Percentiles rank a stretch among this genome's conserved stretches.
phyloP scores from a whole-genome alignment of 78 protist genomes.

The Tieghemostelium lacteum region DNA sequence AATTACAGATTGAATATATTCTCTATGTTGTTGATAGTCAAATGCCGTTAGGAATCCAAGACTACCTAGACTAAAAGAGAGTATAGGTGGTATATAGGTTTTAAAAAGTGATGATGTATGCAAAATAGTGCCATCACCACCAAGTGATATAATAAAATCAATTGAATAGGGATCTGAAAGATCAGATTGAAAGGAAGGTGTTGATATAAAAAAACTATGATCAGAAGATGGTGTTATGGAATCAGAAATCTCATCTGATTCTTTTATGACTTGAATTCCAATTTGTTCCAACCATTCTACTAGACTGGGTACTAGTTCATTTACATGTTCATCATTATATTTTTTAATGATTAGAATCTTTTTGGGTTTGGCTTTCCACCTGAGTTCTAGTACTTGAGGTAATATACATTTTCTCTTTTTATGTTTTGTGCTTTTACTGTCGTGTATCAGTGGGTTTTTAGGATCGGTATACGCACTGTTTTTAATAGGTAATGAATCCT shows the following conservation, averaged over 20 bases:
- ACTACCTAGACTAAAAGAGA: conserved; percentile 89
- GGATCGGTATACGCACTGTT: no score
- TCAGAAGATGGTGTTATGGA: conserved; percentile 2
- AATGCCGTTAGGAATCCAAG: conserved; percentile 94
- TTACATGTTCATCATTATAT: conserved; percentile 33
- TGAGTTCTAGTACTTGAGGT: conserved; percentile 74
- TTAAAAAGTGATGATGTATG: conserved; percentile 85
- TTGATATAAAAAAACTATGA: no score
- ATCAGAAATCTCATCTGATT: conserved; percentile 1
- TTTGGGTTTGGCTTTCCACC: conserved; percentile 68
- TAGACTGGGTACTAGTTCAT: conserved; percentile 7
- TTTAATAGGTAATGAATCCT: no score
- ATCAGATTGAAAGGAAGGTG: no score
- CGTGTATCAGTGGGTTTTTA: no score
- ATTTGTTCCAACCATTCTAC: conserved; percentile 17
- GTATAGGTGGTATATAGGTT: conserved; percentile 85
- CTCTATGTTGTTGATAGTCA: conserved; percentile 44
- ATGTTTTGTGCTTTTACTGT: no score
- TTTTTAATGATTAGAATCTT: conserved; percentile 67
- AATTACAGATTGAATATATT: conserved; percentile 50
- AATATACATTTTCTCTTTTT: conserved; percentile 57
- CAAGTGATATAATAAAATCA: conserved; percentile 92
- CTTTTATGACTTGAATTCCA: conserved; percentile 11
- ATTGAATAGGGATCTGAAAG: conserved; percentile 46
- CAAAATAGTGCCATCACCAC: conserved; percentile 97